Percentiles rank a stretch among this genome's conserved stretches.
These are phyloP conservation scores for Sequoiadendron giganteum DNA, from an alignment of 75 land plant genomes.

Conservation along the genomic window DNA sequence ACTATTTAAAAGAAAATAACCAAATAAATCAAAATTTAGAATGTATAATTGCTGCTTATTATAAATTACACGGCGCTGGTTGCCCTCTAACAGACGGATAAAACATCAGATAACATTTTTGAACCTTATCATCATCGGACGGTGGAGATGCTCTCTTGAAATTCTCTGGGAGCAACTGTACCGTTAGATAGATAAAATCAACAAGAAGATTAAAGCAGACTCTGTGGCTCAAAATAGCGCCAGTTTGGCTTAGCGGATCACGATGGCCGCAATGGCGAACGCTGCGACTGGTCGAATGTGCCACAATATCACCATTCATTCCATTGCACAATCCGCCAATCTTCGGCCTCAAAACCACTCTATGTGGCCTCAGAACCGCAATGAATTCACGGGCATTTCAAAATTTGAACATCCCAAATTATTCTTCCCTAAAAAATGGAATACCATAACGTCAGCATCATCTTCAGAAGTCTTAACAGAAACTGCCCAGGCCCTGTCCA, in stretches of 20 bases:
- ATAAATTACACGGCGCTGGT: background rate
- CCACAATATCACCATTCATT: background rate
- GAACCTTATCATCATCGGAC: background rate
- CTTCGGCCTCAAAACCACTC: conserved; percentile 14
- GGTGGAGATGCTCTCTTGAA: background rate
- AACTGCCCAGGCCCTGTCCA: conserved; percentile 15
- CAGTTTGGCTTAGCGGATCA: background rate
- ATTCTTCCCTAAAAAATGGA: background rate
- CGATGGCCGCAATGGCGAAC: conserved; percentile 13
- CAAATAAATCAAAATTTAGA: no score
- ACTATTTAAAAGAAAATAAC: no score
- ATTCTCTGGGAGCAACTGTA: background rate
- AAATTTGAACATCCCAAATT: background rate
- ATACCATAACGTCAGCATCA: background rate
- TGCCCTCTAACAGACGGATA: background rate
- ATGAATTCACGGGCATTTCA: background rate
- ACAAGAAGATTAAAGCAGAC: background rate
- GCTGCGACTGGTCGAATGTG: background rate
- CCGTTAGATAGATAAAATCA: background rate
- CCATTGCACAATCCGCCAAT: background rate
- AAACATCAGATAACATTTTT: background rate
- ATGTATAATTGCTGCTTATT: no score
- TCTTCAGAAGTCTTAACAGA: conserved; percentile 8
- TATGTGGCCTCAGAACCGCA: conserved; percentile 5
- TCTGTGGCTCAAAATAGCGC: background rate